Percentiles rank a stretch among this genome's conserved stretches.
phyloP scores from a whole-genome alignment of 2,329 filamentous ascomycete species.

The Aspergillus arachidicola region DNA sequence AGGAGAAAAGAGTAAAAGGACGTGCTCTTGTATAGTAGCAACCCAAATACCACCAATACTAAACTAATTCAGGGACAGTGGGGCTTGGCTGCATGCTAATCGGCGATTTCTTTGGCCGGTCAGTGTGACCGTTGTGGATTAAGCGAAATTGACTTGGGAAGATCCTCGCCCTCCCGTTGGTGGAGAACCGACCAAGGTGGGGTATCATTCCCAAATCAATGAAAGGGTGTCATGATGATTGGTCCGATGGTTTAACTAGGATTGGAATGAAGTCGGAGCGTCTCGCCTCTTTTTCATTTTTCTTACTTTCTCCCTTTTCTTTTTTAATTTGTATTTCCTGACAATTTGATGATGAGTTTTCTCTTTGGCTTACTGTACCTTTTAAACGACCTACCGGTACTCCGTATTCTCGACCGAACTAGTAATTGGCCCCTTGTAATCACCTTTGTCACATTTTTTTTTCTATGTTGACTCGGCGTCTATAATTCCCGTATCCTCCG shows the following conservation, averaged over 20 bases:
- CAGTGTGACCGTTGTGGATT: conserved; percentile 26
- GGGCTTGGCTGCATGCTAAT: conserved; percentile 18
- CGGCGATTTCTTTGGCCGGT: conserved; percentile 22
- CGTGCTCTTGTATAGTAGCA: conserved; percentile 6
- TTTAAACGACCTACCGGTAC: not conserved
- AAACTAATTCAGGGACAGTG: conserved; percentile 18
- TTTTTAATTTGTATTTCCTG: not conserved
- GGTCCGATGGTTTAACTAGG: not conserved
- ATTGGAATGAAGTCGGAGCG: conserved; percentile 9
- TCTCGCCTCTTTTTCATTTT: conserved; percentile 3
- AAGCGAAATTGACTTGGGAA: conserved; percentile 37
- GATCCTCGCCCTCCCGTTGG: conserved; percentile 31
- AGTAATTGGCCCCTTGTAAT: not conserved
- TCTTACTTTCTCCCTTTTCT: not conserved
- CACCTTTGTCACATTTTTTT: conserved; percentile 11
- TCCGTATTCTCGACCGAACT: too few species aligned
- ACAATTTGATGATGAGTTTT: not conserved
- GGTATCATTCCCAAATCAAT: conserved; percentile 23
- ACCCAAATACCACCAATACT: conserved; percentile 7
- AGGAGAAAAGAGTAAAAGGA: not conserved
- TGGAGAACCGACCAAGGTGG: conserved; percentile 17
- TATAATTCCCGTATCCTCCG: conserved; percentile 22
- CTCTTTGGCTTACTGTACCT: not conserved
- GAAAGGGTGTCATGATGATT: conserved; percentile 10
- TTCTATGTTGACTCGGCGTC: conserved; percentile 13